Percentiles rank a stretch among this genome's conserved stretches.
These are phyloP conservation scores for Schrenkiella parvula DNA, from an alignment of 345 rosid genomes.

Conservation along the genomic window DNA sequence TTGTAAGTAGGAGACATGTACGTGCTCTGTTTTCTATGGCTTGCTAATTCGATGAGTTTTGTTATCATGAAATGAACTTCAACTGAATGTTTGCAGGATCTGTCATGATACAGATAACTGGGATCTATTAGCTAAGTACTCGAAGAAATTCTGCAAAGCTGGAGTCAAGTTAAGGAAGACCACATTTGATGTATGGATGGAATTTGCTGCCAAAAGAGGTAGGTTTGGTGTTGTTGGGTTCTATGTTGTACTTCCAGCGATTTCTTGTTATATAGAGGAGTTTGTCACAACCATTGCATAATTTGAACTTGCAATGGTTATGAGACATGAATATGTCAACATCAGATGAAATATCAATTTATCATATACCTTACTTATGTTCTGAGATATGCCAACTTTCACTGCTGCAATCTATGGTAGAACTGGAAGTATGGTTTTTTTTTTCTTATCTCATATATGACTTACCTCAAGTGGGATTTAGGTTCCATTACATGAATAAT, in stretches of 20 bases:
- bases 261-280: not conserved
- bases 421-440: not conserved
- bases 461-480: not conserved
- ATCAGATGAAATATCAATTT: not conserved
- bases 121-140: constrained; percentile 64
- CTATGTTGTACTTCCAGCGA: not conserved
- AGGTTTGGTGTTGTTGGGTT: not conserved
- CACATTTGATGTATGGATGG: constrained; percentile 83
- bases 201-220: constrained; percentile 77
- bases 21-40: not conserved
- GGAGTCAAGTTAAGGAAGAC: constrained; percentile 66
- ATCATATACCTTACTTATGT: not conserved
- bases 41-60: not conserved
- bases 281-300: not conserved
- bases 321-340: not conserved
- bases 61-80: constrained; percentile 16
- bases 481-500: not conserved
- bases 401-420: not conserved
- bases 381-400: not conserved
- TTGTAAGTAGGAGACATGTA: not conserved
- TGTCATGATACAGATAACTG: constrained; percentile 60
- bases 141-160: constrained; percentile 56
- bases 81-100: constrained; percentile 50
- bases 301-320: not conserved
- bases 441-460: not conserved